Conservation (phyloP, 768 basidiomycete genomes). For the Xerocomus spinulosus region DNA sequence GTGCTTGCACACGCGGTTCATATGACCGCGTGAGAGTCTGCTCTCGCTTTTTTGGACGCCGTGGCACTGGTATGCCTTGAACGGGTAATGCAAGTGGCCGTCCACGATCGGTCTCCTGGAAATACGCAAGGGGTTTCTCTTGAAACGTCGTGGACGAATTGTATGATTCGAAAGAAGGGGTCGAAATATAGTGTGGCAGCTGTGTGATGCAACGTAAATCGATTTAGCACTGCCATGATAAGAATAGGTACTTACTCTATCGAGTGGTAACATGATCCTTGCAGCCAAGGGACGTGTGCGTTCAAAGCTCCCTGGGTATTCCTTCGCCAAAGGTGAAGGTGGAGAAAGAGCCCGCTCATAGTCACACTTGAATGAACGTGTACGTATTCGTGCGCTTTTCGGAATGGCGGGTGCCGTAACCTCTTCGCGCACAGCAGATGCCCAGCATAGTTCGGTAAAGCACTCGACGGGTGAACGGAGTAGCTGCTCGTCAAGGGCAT, state of each 20-base stretch:
- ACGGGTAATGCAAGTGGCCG: conserved; percentile 13
- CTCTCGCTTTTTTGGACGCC: conserved; percentile 15
- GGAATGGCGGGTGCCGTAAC: neutral
- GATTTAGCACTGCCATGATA: neutral
- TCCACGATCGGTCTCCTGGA: conserved; percentile 18
- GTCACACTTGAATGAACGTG: conserved; percentile 17
- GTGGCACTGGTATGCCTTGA: conserved; percentile 1
- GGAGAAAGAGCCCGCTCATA: neutral
- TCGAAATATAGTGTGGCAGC: conserved; percentile 6
- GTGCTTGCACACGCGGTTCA: neutral
- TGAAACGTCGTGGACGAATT: conserved; percentile 5
- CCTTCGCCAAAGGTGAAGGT: neutral
- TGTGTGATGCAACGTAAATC: neutral
- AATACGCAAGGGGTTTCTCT: conserved; percentile 10
- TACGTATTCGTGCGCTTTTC: conserved; percentile 1
- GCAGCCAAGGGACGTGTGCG: conserved; percentile 14
- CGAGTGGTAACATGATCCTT: conserved; percentile 16
- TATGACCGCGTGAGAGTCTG: conserved; percentile 2
- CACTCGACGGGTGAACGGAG: conserved; percentile 35
- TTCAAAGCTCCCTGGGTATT: conserved; percentile 9
- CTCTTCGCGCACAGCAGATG: conserved; percentile 31
- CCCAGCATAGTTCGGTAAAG: conserved; percentile 41
- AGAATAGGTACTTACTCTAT: conserved; percentile 5
- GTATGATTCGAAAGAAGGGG: conserved; percentile 9
- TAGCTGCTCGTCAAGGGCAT: conserved; percentile 38